Evolutionary conservation across 306 rosid genomes (phyloP), one percentile per base, ranked within the genome.

Genomic region (Lathyrus oleraceus): DNA sequence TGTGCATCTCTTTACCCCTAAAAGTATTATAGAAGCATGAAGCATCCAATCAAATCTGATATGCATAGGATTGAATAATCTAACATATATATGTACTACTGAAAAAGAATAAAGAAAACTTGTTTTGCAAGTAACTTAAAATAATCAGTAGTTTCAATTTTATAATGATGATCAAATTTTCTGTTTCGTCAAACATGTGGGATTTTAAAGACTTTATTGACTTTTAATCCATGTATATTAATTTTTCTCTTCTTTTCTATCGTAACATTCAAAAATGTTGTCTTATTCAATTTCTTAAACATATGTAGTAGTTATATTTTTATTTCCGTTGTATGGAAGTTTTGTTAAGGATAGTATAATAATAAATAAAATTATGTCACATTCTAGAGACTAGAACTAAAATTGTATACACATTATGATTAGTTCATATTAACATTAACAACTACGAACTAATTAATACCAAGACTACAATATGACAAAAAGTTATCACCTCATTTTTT

Each of bases 121-220:
- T 35, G 39, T 35, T 35, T 35, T 35, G 1, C 39, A 35, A 35
- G 39, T 35, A 35, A 35, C 39, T 35, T 35, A 35, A 35, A 32
- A 35, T 35, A 35, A 35, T 35, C 2, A 35, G 39, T 35, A 35
- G 39, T 35, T 35, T 32, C 36, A 8, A 32, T 5, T 32, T 32
- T 32, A 6, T 32, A 32, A 32, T 32, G 36, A 32, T 32, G 36
- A 32, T 32, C 1, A 32, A 32, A 5, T 13, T 48, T 60, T 59
- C 32, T 40, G 58, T 69, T 60, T 72, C 54, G 42, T 73, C 75
- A 78, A 78, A 72, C 74, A 47, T 47, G 66, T 73, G 42, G 28
- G 2, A 72, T 44, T 47, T 28, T n/a, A 62, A 49, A 15, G 19
- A 44, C 51, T 4, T 44, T 14, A 44, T 44, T 44, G 51, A 47